These are phyloP conservation scores for Rhytidhysteron rufulum DNA, from an alignment of 2,329 filamentous ascomycete species.

Conservation along the genomic window DNA sequence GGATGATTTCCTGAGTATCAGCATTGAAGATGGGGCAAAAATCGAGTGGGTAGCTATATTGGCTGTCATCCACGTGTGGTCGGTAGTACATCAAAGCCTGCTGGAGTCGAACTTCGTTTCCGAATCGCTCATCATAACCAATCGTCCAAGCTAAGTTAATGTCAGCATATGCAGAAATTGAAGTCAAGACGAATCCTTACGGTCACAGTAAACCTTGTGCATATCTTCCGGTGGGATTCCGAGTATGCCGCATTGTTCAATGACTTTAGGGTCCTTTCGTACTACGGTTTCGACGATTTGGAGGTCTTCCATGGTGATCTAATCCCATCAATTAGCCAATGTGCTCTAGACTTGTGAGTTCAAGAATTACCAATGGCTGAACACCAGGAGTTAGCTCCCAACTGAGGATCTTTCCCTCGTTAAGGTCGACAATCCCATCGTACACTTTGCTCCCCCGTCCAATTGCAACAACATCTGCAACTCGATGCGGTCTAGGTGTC, in stretches of 20 bases:
- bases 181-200: constrained; percentile 43
- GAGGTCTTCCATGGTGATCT: constrained; percentile 90
- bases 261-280: constrained; percentile 77
- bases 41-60: constrained; percentile 88
- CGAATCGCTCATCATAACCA: constrained; percentile 87
- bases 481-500: constrained; percentile 60
- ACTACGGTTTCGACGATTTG: constrained; percentile 72
- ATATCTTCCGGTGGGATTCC: constrained; percentile 80
- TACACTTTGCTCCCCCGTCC: constrained; percentile 73
- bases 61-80: constrained; percentile 77
- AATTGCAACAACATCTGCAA: constrained; percentile 82
- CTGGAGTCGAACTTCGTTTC: constrained; percentile 72
- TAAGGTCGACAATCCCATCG: constrained; percentile 76
- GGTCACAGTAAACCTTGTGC: constrained; percentile 94
- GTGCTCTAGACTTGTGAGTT: too few species aligned
- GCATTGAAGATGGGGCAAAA: constrained; percentile 91
- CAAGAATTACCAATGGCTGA: constrained; percentile 68
- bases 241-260: constrained; percentile 81
- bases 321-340: too few species aligned
- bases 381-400: constrained; percentile 75
- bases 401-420: constrained; percentile 60
- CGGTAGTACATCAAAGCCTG: constrained; percentile 96
- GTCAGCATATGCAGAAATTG: constrained; percentile 10
- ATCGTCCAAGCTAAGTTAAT: constrained; percentile 72
- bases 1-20: constrained; percentile 71